phyloP scores from a whole-genome alignment of 1,284 basidiomycete genomes.

The Gomphus sp. region DNA sequence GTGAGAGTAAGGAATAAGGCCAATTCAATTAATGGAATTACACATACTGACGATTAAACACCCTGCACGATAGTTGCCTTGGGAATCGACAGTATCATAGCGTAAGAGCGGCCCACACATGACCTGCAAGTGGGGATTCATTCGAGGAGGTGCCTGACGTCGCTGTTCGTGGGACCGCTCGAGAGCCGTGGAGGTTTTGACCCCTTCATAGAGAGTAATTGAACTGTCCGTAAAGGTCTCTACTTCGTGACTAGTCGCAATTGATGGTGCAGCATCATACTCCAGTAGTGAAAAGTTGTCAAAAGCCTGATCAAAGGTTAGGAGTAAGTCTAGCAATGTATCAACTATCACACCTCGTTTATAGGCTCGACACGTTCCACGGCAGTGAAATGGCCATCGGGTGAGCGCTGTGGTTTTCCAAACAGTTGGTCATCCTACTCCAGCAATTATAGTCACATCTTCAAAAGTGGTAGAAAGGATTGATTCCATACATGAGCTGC shows the following conservation, averaged over 20 bases:
- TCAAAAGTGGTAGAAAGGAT: constrained; percentile 1
- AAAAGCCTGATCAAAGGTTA: constrained; percentile 30
- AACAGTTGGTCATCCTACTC: constrained; percentile 39
- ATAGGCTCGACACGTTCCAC: constrained; percentile 50
- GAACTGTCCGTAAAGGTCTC: constrained; percentile 27
- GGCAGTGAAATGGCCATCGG: constrained; percentile 42
- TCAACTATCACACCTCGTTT: constrained; percentile 20
- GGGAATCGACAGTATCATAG: constrained; percentile 80
- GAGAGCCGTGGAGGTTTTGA: constrained; percentile 33
- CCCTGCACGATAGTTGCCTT: constrained; percentile 76
- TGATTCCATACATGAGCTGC: constrained; percentile 32
- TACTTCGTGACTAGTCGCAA: constrained; percentile 21
- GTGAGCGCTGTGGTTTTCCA: constrained; percentile 31
- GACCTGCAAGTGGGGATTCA: constrained; percentile 60
- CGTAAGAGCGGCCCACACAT: constrained; percentile 85
- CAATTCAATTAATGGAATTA: background rate
- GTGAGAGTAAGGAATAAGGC: constrained; percentile 1
- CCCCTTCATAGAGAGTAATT: constrained; percentile 2
- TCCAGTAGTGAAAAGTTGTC: constrained; percentile 35
- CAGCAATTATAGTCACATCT: constrained; percentile 2
- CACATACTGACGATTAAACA: constrained; percentile 76
- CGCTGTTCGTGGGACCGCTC: constrained; percentile 52
- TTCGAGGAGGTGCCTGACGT: constrained; percentile 34
- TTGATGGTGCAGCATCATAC: constrained; percentile 16
- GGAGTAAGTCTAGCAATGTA: background rate